phyloP scores from a whole-genome alignment of 2,329 filamentous ascomycete genomes.

The Curvularia verruculosa region DNA sequence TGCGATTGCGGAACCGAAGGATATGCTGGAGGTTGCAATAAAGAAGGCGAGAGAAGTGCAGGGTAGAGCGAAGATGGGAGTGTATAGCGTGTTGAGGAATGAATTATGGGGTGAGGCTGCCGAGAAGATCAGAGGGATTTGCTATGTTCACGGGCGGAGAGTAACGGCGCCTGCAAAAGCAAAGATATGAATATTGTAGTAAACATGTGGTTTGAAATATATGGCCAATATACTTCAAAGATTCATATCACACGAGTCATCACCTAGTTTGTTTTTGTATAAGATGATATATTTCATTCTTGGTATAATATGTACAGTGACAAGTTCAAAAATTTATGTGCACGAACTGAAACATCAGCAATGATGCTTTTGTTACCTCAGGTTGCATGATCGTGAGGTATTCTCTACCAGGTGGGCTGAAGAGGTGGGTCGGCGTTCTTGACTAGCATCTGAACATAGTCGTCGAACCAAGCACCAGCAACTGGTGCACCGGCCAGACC shows the following conservation, averaged over 20 bases:
- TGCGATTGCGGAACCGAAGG: slow-evolving; percentile 53
- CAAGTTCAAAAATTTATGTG: background rate
- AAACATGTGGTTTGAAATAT: too few species aligned
- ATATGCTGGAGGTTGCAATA: slow-evolving; percentile 57
- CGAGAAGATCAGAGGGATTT: slow-evolving; percentile 58
- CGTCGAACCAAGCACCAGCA: slow-evolving; percentile 39
- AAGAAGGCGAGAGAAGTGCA: slow-evolving; percentile 53
- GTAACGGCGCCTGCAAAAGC: slow-evolving; percentile 54
- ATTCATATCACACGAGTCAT: background rate
- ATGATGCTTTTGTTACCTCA: background rate
- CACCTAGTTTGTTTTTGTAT: background rate
- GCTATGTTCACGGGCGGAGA: slow-evolving; percentile 59
- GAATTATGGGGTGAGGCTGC: slow-evolving; percentile 62
- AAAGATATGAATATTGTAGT: slow-evolving; percentile 49
- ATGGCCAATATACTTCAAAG: background rate
- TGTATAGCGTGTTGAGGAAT: slow-evolving; percentile 59
- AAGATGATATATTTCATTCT: background rate
- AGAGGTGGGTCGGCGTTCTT: slow-evolving; percentile 34
- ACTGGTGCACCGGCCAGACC: slow-evolving; percentile 34
- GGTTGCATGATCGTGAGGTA: background rate
- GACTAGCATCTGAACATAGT: slow-evolving; percentile 38
- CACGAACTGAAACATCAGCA: background rate
- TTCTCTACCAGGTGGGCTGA: slow-evolving; percentile 27
- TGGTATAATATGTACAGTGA: background rate
- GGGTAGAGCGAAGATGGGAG: slow-evolving; percentile 55